Percentiles rank a stretch among this genome's conserved stretches.
Conservation (phyloP, 2,329 filamentous ascomycete genomes). For the Colletotrichum endophyticum region DNA sequence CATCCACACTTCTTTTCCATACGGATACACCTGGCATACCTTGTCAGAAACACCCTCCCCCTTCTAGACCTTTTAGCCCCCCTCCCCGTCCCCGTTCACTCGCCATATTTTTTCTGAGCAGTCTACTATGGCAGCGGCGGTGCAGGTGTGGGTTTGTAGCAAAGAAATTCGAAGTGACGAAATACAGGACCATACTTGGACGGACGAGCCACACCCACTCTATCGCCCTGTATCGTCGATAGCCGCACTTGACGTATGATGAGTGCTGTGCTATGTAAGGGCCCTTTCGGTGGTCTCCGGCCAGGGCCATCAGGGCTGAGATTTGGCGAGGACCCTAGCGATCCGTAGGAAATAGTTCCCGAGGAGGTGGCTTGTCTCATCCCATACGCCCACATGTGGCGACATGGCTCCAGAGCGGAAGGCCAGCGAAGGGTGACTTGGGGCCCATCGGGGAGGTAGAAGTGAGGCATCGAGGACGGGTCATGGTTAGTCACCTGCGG, state of each 20-base stretch:
- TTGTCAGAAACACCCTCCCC: constrained; percentile 5
- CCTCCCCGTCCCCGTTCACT: neutral
- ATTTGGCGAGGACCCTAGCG: constrained; percentile 20
- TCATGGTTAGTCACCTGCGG: neutral
- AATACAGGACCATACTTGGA: constrained; percentile 3
- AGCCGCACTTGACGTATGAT: constrained; percentile 14
- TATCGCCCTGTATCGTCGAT: constrained; percentile 9
- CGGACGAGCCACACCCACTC: neutral
- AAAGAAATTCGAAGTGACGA: constrained; percentile 18
- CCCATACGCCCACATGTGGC: constrained; percentile 26
- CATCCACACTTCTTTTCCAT: neutral
- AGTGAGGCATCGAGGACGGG: constrained; percentile 7
- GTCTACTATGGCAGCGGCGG: constrained; percentile 1
- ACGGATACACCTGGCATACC: constrained; percentile 9
- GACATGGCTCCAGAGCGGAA: constrained; percentile 21
- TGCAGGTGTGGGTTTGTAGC: constrained; percentile 20
- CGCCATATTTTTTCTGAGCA: neutral
- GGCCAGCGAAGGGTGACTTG: neutral
- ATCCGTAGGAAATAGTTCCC: constrained; percentile 21
- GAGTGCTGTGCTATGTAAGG: neutral
- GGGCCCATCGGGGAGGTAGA: constrained; percentile 14
- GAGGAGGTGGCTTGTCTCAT: constrained; percentile 45
- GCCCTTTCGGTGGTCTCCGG: constrained; percentile 13
- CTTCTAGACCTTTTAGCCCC: constrained; percentile 7
- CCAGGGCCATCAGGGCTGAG: constrained; percentile 15